These are phyloP conservation scores for Puccinellia tenuiflora DNA, from an alignment of 176 grass and related monocot genomes.

Conservation along the genomic window DNA sequence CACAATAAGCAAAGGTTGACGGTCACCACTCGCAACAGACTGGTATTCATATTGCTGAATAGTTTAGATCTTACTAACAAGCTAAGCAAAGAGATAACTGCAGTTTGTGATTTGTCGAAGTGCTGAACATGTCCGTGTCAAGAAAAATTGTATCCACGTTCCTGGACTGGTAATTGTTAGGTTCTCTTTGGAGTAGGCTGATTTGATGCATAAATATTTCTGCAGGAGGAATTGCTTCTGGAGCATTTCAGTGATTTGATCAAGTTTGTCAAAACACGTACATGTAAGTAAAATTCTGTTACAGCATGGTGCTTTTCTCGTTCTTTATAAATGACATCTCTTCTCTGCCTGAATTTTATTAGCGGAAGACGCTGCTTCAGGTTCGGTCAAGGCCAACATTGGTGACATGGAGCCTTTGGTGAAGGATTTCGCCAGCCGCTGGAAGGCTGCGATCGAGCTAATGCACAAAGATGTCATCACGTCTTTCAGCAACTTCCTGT, in stretches of 20 bases:
- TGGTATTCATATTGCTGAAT: background rate
- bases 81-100: background rate
- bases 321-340: background rate
- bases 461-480: constrained; percentile 99
- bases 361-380: constrained; percentile 56
- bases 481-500: constrained; percentile 94
- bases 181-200: background rate
- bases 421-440: constrained; percentile 81
- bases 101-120: background rate
- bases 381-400: constrained; percentile 55
- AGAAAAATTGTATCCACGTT: background rate
- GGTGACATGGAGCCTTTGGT: constrained; percentile 68
- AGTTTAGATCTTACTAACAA: background rate
- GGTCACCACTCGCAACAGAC: background rate
- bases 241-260: constrained; percentile 84
- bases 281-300: constrained; percentile 41
- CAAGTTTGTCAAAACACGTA: constrained; percentile 78
- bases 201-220: constrained; percentile 19
- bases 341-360: constrained; percentile 16
- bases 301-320: background rate
- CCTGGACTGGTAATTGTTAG: background rate
- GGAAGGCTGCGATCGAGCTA: constrained; percentile 90
- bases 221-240: constrained; percentile 86
- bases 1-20: background rate
- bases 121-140: background rate